Percentiles rank a stretch among this genome's conserved stretches.
Evolutionary conservation across 2,329 filamentous ascomycete species (phyloP).

Genomic region (Chaetomiaceae sp.): DNA sequence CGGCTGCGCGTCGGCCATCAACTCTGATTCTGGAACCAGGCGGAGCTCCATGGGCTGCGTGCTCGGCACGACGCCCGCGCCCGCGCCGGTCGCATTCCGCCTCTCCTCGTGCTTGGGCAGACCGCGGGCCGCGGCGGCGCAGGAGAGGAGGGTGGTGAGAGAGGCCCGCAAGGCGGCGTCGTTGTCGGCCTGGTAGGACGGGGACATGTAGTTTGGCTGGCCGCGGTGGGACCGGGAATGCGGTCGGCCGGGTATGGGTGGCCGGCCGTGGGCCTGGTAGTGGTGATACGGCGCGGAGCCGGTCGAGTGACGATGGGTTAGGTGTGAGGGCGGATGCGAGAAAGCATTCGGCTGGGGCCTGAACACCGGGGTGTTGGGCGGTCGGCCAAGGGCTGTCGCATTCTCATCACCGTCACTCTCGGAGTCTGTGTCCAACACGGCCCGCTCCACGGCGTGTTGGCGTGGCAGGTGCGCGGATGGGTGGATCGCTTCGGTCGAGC

Average conservation of each 20-base stretch:
- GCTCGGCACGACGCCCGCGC: conserved; percentile 39
- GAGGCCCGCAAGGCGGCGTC: conserved; percentile 89
- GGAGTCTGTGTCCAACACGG: conserved; percentile 31
- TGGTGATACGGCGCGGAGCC: conserved; percentile 43
- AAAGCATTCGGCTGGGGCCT: conserved; percentile 90
- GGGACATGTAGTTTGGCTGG: conserved; percentile 60
- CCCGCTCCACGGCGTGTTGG: conserved; percentile 32
- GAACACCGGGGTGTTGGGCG: conserved; percentile 54
- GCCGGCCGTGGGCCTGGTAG: conserved; percentile 44
- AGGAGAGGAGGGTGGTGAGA: conserved; percentile 92
- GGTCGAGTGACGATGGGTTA: conserved; percentile 45
- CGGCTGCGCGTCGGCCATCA: conserved; percentile 36
- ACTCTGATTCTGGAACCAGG: conserved; percentile 55
- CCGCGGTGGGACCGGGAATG: conserved; percentile 41
- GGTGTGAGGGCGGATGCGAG: conserved; percentile 64
- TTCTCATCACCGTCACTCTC: conserved; percentile 62
- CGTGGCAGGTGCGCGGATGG: conserved; percentile 26
- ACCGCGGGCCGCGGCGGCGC: conserved; percentile 80
- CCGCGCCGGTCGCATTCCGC: conserved; percentile 29
- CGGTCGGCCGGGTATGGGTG: conserved; percentile 44
- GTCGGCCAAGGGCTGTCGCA: conserved; percentile 68
- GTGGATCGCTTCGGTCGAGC: conserved; percentile 49
- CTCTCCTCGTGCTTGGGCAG: conserved; percentile 59
- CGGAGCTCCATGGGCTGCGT: conserved; percentile 53
- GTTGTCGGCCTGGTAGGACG: conserved; percentile 76